These are phyloP conservation scores for Phialophora tarda DNA, from an alignment of 2,329 filamentous ascomycete genomes.

Conservation along the genomic window DNA sequence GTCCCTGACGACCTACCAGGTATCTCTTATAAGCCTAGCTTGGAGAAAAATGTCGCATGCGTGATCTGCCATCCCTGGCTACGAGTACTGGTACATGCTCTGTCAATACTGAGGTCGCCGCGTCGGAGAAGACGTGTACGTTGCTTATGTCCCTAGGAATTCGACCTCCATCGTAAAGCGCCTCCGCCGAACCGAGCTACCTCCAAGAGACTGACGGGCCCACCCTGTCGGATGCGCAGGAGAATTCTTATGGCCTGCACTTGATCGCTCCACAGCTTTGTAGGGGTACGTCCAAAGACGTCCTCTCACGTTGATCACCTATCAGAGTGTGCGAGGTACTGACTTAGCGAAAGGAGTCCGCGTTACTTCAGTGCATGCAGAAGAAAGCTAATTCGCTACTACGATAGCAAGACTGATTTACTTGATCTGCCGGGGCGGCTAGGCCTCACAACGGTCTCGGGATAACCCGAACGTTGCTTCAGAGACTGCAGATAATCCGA, in stretches of 20 bases:
- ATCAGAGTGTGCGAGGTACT: background rate
- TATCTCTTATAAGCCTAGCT: background rate
- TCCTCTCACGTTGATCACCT: background rate
- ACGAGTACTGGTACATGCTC: background rate
- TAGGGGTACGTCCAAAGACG: background rate
- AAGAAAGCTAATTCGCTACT: background rate
- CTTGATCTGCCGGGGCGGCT: background rate
- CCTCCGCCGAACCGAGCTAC: background rate
- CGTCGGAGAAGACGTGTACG: background rate
- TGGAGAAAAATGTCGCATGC: background rate
- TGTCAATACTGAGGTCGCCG: background rate
- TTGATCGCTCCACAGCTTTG: background rate
- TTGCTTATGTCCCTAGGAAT: background rate
- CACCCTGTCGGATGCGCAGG: constrained; percentile 4
- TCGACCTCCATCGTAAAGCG: background rate
- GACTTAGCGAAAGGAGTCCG: background rate
- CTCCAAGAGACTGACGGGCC: background rate
- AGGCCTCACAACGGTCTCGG: background rate
- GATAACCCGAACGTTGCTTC: background rate
- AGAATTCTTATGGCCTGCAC: background rate
- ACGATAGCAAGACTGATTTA: background rate
- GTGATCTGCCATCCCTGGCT: constrained; percentile 5
- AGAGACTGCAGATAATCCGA: background rate
- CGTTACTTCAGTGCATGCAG: background rate
- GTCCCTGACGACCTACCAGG: background rate